Evolutionary conservation across 1,139 yeast genomes (phyloP), one percentile per base, ranked within the genome.

Genomic region (Diutina rugosa): DNA sequence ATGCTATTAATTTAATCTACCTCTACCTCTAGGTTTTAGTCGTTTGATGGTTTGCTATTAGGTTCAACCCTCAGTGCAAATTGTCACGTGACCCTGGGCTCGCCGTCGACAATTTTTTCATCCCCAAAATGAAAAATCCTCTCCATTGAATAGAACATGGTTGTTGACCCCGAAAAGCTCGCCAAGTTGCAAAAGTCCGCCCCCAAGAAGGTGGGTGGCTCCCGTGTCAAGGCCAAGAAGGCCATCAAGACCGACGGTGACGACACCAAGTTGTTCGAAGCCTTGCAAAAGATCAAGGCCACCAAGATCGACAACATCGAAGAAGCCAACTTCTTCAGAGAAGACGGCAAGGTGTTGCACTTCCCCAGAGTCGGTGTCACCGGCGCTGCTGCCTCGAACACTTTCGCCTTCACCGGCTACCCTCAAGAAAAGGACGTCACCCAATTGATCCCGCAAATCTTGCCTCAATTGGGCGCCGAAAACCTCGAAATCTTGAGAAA

Each of bases 271-370:
- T 81, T 93, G 74, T 93, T 90, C 76, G 89, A 86, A 65, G 84
- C 95, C 66, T 81, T 93, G 74, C 87, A 85, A 72, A 91, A 91
- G 79, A 79, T 93, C 73, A 86, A 88, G 75, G 95, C 93, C 64
- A 89, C 87, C 74, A 87, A 90, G 67, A 79, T 93, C 66, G 91
- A 87, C 64, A 90, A 87, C 67, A 85, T 93, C 66, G 96, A 90
- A 72, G 97, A 91, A 79, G 98, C 96, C 71, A 93, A 91, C 84
- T 89, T 93, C 81, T 91, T 93, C 87, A 87, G 80, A 76, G 96
- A 90, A 64, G 97, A 91, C 74, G 97, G 98, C 69, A 87, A 85
- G 72, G 97, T 93, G 63, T 80, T 91, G 75, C 97, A 91, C 80
- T 90, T 93, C 82, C 85, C 87, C 81, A 85, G 93, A 76, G 96